These are phyloP conservation scores for Prunus kanzakura DNA, from an alignment of 306 rosid species.

Conservation along the genomic window DNA sequence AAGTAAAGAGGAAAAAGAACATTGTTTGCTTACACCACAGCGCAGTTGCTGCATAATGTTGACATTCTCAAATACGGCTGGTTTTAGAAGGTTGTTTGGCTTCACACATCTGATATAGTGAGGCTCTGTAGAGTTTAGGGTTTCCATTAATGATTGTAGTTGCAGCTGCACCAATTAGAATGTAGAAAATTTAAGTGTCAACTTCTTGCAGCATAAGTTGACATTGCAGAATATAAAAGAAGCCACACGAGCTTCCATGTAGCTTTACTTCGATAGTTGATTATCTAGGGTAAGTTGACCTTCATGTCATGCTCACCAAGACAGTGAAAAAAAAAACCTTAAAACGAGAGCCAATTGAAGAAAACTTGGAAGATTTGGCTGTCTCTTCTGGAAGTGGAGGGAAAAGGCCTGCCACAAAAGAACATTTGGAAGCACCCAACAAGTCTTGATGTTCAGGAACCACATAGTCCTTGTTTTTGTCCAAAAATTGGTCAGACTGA, in stretches of 20 bases:
- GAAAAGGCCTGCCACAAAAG: constrained; percentile 96
- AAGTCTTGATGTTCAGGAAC: constrained; percentile 98
- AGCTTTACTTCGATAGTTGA: not conserved
- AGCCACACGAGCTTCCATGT: constrained; percentile 14
- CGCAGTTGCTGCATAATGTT: constrained; percentile 99
- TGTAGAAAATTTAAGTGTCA: constrained; percentile 23
- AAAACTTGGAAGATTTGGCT: constrained; percentile 90
- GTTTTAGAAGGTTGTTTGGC: constrained; percentile 96
- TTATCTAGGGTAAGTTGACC: constrained; percentile 5
- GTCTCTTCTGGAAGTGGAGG: constrained; percentile 92
- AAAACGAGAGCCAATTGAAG: constrained; percentile 97
- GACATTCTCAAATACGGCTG: constrained; percentile 88
- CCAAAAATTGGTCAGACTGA: constrained; percentile 93
- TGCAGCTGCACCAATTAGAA: constrained; percentile 74
- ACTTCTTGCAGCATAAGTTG: constrained; percentile 27
- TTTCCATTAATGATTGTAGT: constrained; percentile 88
- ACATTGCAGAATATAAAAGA: constrained; percentile 24
- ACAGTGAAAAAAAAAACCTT: constrained; percentile 51
- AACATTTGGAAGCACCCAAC: constrained; percentile 78
- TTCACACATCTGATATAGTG: constrained; percentile 97
- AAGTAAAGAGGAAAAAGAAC: constrained; percentile 25
- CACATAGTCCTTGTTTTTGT: constrained; percentile 98
- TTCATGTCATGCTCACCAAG: constrained; percentile 7
- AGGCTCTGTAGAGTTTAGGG: constrained; percentile 92
- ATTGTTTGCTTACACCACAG: constrained; percentile 83